Conservation (phyloP, 129 eudicot species). For the Lactuca sativa region DNA sequence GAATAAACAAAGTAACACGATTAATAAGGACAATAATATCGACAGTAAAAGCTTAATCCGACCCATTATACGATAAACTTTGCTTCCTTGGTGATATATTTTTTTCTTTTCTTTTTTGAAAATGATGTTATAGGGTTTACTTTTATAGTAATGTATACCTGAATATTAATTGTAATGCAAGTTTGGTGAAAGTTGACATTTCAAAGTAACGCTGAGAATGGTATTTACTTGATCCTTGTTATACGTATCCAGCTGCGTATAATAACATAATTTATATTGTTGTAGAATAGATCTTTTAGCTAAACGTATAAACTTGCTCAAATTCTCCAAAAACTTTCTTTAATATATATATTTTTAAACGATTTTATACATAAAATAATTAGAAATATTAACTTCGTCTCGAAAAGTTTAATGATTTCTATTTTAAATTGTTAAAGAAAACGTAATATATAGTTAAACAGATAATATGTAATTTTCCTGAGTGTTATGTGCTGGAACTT, state of each 20-base stretch:
- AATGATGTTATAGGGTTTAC: background rate
- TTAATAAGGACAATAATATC: background rate
- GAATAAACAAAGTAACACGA: constrained; percentile 1
- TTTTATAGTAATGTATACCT: background rate
- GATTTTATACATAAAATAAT: too few species aligned
- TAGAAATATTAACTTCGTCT: too few species aligned
- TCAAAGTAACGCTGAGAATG: constrained; percentile 11
- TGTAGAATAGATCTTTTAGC: background rate
- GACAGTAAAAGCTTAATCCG: constrained; percentile 13
- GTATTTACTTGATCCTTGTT: constrained; percentile 14
- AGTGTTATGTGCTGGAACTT: too few species aligned
- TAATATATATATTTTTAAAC: too few species aligned
- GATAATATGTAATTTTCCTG: too few species aligned
- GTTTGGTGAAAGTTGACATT: constrained; percentile 26
- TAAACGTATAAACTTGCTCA: background rate
- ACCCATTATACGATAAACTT: constrained; percentile 19
- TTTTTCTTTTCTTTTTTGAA: background rate
- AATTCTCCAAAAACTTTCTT: background rate
- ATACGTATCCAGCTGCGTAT: constrained; percentile 29
- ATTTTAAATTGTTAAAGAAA: too few species aligned
- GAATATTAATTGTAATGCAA: constrained; percentile 5
- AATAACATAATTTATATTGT: constrained; percentile 7
- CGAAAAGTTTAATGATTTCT: too few species aligned
- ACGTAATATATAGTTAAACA: too few species aligned
- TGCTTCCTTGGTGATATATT: background rate